These are phyloP conservation scores for Arachis stenosperma DNA, from an alignment of 306 rosid genomes.

Conservation along the genomic window DNA sequence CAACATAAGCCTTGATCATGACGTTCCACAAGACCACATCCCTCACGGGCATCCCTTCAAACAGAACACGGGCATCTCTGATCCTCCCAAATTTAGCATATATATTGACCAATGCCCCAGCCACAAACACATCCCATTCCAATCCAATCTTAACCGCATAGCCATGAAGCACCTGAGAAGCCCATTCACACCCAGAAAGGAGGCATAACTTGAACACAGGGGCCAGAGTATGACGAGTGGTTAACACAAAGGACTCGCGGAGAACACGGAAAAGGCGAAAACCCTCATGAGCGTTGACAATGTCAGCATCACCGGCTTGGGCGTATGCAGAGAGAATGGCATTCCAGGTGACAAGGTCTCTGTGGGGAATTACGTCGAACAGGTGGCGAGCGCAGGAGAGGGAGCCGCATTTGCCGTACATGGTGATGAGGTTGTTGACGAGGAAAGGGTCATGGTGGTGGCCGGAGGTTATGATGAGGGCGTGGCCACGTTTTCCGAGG, in stretches of 20 bases:
- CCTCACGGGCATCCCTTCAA: conserved; percentile 67
- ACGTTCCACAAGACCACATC: conserved; percentile 81
- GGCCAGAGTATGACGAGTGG: conserved; percentile 66
- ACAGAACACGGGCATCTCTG: conserved; percentile 65
- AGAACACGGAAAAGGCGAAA: conserved; percentile 61
- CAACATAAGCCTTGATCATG: conserved; percentile 75
- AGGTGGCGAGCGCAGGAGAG: conserved; percentile 63
- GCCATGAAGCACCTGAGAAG: conserved; percentile 71
- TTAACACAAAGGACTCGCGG: conserved; percentile 49
- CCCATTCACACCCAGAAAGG: conserved; percentile 46
- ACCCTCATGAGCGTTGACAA: conserved; percentile 48
- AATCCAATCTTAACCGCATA: conserved; percentile 73
- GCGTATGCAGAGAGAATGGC: conserved; percentile 73
- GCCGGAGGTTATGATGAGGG: conserved; percentile 55
- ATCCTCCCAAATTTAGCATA: conserved; percentile 58
- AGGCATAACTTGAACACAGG: conserved; percentile 70
- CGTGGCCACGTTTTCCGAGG: conserved; percentile 73
- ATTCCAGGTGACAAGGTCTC: conserved; percentile 85
- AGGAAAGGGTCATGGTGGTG: conserved; percentile 50
- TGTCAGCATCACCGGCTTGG: conserved; percentile 28
- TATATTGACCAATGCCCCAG: conserved; percentile 75
- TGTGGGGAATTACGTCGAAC: conserved; percentile 61
- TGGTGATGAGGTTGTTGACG: conserved; percentile 72
- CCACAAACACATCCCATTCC: conserved; percentile 65
- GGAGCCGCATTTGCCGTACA: conserved; percentile 73